phyloP scores from a whole-genome alignment of 352 stramenopile genomes.

The Pythium periplocum region DNA sequence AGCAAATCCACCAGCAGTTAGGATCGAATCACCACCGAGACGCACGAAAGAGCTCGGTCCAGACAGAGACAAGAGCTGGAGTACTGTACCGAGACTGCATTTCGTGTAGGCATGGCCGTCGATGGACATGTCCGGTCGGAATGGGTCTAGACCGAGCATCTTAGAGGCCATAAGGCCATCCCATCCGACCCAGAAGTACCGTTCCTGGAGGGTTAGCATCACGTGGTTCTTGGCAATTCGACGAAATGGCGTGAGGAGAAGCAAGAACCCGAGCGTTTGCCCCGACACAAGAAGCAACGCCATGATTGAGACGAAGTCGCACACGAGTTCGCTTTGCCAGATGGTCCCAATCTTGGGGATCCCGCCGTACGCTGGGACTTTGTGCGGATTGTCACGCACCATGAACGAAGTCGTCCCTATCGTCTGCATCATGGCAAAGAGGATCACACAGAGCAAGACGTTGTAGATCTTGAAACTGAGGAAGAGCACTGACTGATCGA shows the following conservation, averaged over 20 bases:
- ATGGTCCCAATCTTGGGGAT: slow-evolving; percentile 29
- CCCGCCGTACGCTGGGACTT: slow-evolving; percentile 33
- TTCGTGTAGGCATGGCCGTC: slow-evolving; percentile 23
- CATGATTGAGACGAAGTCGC: slow-evolving; percentile 37
- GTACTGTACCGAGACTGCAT: slow-evolving; percentile 30
- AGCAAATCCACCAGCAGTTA: no score
- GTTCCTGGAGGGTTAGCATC: slow-evolving; percentile 35
- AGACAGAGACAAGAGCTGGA: no score
- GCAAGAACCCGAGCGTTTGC: slow-evolving; percentile 15
- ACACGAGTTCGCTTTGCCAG: slow-evolving; percentile 51
- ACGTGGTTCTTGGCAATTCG: slow-evolving; percentile 39
- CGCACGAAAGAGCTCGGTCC: no score
- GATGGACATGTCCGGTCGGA: slow-evolving; percentile 19
- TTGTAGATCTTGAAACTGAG: slow-evolving; percentile 58
- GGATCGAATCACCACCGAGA: no score
- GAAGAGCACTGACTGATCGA: slow-evolving; percentile 40
- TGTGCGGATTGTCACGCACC: slow-evolving; percentile 25
- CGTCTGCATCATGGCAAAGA: slow-evolving; percentile 34
- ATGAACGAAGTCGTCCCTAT: slow-evolving; percentile 38
- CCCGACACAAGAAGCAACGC: slow-evolving; percentile 26
- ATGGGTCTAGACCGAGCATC: slow-evolving; percentile 40
- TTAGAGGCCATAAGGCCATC: slow-evolving; percentile 28
- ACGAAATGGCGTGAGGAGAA: slow-evolving; percentile 34
- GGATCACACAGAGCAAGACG: slow-evolving; percentile 33
- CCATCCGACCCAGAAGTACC: slow-evolving; percentile 47